Base-by-base conservation (phyloP, 108 stramenopile genomes). In the Fistulifera pelliculosa region DNA sequence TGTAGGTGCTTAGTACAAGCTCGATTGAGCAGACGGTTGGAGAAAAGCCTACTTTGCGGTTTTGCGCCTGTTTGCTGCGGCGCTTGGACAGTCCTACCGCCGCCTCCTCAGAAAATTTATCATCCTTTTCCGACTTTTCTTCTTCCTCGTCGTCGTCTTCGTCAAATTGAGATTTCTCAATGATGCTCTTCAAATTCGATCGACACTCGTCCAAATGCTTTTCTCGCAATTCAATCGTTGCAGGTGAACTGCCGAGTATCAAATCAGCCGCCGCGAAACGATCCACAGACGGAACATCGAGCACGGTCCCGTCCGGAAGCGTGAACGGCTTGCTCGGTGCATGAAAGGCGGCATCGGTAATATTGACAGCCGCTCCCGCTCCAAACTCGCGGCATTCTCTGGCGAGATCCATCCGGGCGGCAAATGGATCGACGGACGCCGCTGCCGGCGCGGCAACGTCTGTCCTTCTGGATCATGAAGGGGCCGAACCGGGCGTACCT, bases 191-290 rank as follows among this genome's bases (percentile, higher is more conserved):
- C 3, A 44, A 22, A 15, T 19, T 14, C 6, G 53, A 40, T 8
- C 31, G 31, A 8, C 31, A 47, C 24, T 64, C 56, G 26, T 68
- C 69, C 25, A 81, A 52, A 2, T 66, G 41, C 38, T 59, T 41
- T 41, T 83, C 78, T 16, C 82, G 57, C 17, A 17, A 55, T 43
- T 38, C 59, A 23, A 42, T 26, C 8, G 35, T 41, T 6, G 16
- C 35, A n/a, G 50, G 38, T 2, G 26, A 17, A 51, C 49, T 17
- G 21, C 79, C 83, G 49, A 84, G 63, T 35, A 69, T 57, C 41
- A 92, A 49, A 52, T 87, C 73, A 28, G 77, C 80, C 8, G 82
- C 73, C 19, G 72, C 77, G 52, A 79, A 92, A 47, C 90, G 68
- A 23, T 71, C 50, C 22, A 54, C 41, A 8, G 76, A 70, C 24